Evolutionary conservation across 2,329 filamentous ascomycete species (phyloP).

Genomic region (Xylaria arbuscula): DNA sequence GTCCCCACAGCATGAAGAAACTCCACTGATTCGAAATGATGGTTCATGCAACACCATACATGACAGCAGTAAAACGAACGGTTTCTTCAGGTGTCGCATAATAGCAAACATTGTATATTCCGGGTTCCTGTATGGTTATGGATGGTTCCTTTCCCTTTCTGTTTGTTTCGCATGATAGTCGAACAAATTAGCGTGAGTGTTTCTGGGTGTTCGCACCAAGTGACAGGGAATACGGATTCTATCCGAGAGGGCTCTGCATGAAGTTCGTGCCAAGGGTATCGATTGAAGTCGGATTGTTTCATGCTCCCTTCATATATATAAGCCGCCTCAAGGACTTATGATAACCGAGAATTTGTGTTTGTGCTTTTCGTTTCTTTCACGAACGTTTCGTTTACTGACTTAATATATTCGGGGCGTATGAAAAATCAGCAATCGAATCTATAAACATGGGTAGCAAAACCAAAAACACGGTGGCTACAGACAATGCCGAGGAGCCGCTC

Average conservation of each 20-base stretch:
- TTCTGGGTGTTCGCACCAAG: neutral
- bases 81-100: slow-evolving; percentile 2
- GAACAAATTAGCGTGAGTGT: neutral
- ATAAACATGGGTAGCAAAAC: neutral
- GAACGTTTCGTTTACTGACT: neutral
- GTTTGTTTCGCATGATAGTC: slow-evolving; percentile 8
- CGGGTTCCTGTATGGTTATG: neutral
- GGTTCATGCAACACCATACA: slow-evolving; percentile 24
- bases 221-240: neutral
- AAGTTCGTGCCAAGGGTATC: neutral
- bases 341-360: neutral
- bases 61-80: neutral
- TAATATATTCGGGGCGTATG: neutral
- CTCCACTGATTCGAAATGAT: slow-evolving; percentile 30
- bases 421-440: neutral
- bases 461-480: slow-evolving; percentile 6
- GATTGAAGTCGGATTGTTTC: neutral
- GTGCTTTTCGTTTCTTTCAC: neutral
- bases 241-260: neutral
- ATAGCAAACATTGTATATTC: neutral
- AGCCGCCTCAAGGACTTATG: neutral
- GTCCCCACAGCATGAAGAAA: slow-evolving; percentile 20
- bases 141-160: neutral
- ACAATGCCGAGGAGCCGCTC: neutral
- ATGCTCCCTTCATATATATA: slow-evolving; percentile 1